Evolutionary conservation across 2,329 filamentous ascomycete species (phyloP).

Genomic region (Nigrograna mackinnonii): DNA sequence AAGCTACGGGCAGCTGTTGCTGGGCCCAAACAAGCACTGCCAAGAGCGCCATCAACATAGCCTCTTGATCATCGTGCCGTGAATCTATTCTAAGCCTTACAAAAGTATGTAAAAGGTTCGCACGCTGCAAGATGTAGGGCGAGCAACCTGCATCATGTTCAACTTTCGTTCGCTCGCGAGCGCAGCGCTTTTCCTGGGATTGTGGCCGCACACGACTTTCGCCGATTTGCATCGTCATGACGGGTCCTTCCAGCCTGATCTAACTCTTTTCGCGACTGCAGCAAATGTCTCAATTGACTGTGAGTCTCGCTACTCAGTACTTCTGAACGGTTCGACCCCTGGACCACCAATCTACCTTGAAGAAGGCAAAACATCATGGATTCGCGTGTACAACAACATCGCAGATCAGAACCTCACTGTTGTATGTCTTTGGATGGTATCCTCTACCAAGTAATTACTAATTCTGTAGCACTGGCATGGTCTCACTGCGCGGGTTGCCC

Average conservation of each 20-base stretch:
- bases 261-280: slow-evolving; percentile 51
- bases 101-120: too few relatives aligned
- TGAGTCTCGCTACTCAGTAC: slow-evolving; percentile 49
- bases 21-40: too few relatives aligned
- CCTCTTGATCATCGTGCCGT: too few relatives aligned
- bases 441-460: slow-evolving; percentile 1
- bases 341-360: slow-evolving; percentile 54
- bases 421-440: slow-evolving; percentile 30
- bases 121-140: too few relatives aligned
- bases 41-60: too few relatives aligned
- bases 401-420: slow-evolving; percentile 59
- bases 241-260: slow-evolving; percentile 44
- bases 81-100: too few relatives aligned
- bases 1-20: too few relatives aligned
- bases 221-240: slow-evolving; percentile 11
- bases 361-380: slow-evolving; percentile 55
- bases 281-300: slow-evolving; percentile 51
- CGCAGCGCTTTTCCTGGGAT: too few relatives aligned
- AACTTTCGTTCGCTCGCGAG: too few relatives aligned
- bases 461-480: slow-evolving; percentile 67
- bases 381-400: slow-evolving; percentile 64
- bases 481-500: slow-evolving; percentile 60
- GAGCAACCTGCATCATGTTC: too few relatives aligned
- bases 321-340: slow-evolving; percentile 59
- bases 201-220: too few relatives aligned